Percentiles rank a stretch among this genome's conserved stretches.
Evolutionary conservation across 2,329 filamentous ascomycete species (phyloP).

Genomic region (Plectosphaerella sp.): DNA sequence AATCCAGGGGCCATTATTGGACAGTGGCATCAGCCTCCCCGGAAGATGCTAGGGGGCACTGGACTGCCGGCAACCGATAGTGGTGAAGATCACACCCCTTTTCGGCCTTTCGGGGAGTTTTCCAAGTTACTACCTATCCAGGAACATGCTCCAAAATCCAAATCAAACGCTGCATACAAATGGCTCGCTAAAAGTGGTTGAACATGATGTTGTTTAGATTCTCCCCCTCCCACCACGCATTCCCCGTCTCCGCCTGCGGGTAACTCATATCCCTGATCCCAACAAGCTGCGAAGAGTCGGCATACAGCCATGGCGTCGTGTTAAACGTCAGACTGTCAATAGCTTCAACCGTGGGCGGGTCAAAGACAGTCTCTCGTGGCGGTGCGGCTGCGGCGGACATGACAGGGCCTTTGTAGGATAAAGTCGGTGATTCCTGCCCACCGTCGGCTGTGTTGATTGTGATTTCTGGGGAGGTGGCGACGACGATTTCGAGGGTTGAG

Average conservation of each 20-base stretch:
- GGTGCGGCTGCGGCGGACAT: slow-evolving; percentile 12
- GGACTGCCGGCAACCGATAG: no score
- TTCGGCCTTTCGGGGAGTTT: no score
- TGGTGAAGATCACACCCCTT: no score
- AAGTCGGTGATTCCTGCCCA: slow-evolving; percentile 41
- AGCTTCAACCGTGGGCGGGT: slow-evolving; percentile 25
- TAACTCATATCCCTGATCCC: slow-evolving; percentile 30
- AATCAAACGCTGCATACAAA: no score
- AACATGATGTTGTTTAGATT: slow-evolving; percentile 33
- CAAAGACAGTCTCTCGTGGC: slow-evolving; percentile 13
- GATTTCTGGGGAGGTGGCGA: slow-evolving; percentile 46
- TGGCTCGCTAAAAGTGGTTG: slow-evolving; percentile 26
- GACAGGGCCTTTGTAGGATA: slow-evolving; percentile 25
- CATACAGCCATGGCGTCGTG: slow-evolving; percentile 38
- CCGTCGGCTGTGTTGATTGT: slow-evolving; percentile 47
- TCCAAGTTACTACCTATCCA: no score
- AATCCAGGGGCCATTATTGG: no score
- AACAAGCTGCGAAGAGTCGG: slow-evolving; percentile 33
- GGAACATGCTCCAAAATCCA: no score
- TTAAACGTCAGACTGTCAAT: slow-evolving; percentile 32
- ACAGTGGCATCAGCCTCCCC: no score
- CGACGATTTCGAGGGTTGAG: slow-evolving; percentile 42
- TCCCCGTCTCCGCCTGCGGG: slow-evolving; percentile 22
- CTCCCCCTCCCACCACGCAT: slow-evolving; percentile 35
- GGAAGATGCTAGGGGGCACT: no score